phyloP scores from a whole-genome alignment of 2,329 filamentous ascomycete species.

The Phyllosticta ampelicida region DNA sequence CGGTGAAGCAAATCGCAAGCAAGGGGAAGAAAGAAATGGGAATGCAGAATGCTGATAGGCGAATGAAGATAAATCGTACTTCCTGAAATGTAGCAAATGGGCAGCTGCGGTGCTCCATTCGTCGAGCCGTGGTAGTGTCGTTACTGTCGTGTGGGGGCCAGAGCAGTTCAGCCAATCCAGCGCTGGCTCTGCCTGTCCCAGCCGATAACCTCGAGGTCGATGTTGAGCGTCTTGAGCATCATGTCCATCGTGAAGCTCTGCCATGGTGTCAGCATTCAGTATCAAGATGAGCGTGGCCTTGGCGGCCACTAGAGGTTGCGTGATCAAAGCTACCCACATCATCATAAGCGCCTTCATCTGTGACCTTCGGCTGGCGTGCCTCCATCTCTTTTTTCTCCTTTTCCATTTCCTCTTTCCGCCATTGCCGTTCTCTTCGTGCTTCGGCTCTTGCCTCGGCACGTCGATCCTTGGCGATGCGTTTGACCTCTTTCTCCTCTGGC shows the following conservation, averaged over 20 bases:
- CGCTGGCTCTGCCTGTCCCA: conserved; percentile 47
- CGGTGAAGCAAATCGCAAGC: not conserved
- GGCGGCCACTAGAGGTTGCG: conserved; percentile 5
- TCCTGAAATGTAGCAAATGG: not conserved
- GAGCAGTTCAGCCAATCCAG: conserved; percentile 42
- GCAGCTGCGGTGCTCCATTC: not conserved
- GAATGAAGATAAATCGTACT: not conserved
- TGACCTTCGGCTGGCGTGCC: conserved; percentile 23
- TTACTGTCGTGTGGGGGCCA: not conserved
- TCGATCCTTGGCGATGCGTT: conserved; percentile 27
- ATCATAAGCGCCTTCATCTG: conserved; percentile 26
- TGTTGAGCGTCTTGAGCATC: conserved; percentile 56
- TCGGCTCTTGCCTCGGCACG: conserved; percentile 37
- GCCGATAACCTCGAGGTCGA: conserved; percentile 52
- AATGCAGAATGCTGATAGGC: not conserved
- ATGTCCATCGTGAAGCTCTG: conserved; percentile 58
- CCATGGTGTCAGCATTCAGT: not conserved
- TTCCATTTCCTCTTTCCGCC: conserved; percentile 30
- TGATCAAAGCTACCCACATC: conserved; percentile 23
- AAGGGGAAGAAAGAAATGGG: not conserved
- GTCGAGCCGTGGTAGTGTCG: not conserved
- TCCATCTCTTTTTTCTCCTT: conserved; percentile 25
- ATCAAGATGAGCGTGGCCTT: not conserved
- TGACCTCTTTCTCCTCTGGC: conserved; percentile 25
- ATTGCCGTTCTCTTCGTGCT: conserved; percentile 19